Evolutionary conservation across 495 filamentous ascomycete species (phyloP), one percentile per base, ranked within the genome.

Genomic region (Xylaria acuta): DNA sequence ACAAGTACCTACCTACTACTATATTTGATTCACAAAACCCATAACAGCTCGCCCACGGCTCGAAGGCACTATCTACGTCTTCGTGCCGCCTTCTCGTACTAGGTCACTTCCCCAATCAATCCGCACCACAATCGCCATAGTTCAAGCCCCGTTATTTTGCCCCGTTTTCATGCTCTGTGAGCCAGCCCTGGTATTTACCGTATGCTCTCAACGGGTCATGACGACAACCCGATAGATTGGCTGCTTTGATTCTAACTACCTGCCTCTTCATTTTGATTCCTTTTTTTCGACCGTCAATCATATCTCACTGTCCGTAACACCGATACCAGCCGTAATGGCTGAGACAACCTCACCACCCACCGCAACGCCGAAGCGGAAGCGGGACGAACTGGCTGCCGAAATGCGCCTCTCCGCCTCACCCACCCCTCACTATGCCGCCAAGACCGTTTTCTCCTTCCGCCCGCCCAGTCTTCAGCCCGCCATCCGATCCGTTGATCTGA

Each of bases 311-410:
- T 38, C 56, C n/a, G 7, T 2, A 38, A 36, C 20, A n/a, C 6
- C 18, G 22, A 22, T n/a, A 14, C 38, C 38, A 30, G 27, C 53
- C 43, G 16, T 54, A 16, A 79, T 79, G 77, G 74, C 77, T 51
- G 77, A 76, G 69, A 69, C 74, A 45, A 30, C 38, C 53, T 36
- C 72, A 73, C 60, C 73, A 64, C 72, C 73, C n/a, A 66, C 70
- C 12, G 70, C 69, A 36, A 86, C 86, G 6, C 85, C 85, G 5
- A 87, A 87, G 81, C 76, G 85, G 66, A 87, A 87, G 76, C 83
- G 82, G 38, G 74, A 75, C 54, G 74, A 80, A 68, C 73, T 79
- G 40, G 64, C 74, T 63, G 71, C 68, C 53, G 79, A 80, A 25
- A 70, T 65, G 38, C 74, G 69, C 66, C 47, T 45, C 25, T 51